Conservation (phyloP, 331 rosid species). For the Pyrus hybrid region DNA sequence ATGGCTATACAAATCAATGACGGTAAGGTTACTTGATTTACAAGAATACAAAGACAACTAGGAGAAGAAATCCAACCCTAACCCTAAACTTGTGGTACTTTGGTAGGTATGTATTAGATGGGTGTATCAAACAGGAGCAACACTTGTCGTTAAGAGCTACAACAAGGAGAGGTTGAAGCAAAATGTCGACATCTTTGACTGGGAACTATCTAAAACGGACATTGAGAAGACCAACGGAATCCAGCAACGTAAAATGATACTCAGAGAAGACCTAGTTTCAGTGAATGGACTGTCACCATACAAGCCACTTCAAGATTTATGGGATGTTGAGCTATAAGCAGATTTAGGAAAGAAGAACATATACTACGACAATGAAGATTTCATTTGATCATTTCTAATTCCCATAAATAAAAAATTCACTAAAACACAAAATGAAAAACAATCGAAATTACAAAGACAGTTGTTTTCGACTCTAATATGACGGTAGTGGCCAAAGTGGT, state of each 20-base stretch:
- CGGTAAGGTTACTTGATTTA: too few relatives aligned
- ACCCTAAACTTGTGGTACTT: background rate
- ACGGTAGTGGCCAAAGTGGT: too few relatives aligned
- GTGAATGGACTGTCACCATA: conserved; percentile 34
- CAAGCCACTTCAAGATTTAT: conserved; percentile 44
- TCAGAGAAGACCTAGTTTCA: background rate
- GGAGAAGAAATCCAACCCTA: background rate
- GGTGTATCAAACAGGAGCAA: conserved; percentile 44
- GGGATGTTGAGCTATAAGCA: conserved; percentile 44
- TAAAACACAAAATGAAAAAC: too few relatives aligned
- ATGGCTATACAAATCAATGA: too few relatives aligned
- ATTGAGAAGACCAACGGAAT: conserved; percentile 31
- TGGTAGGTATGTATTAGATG: conserved; percentile 43
- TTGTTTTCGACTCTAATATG: too few relatives aligned
- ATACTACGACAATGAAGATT: too few relatives aligned
- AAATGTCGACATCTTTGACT: conserved; percentile 49
- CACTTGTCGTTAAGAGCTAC: conserved; percentile 45
- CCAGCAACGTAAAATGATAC: conserved; percentile 29
- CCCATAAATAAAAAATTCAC: too few relatives aligned
- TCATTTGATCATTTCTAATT: too few relatives aligned
- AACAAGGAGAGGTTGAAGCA: conserved; percentile 56
- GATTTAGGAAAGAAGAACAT: too few relatives aligned
- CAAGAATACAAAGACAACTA: too few relatives aligned
- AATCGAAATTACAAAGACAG: too few relatives aligned
- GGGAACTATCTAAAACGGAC: conserved; percentile 38